These are phyloP conservation scores for Zygoascus hellenicus DNA, from an alignment of 1,139 yeast genomes.

Conservation along the genomic window DNA sequence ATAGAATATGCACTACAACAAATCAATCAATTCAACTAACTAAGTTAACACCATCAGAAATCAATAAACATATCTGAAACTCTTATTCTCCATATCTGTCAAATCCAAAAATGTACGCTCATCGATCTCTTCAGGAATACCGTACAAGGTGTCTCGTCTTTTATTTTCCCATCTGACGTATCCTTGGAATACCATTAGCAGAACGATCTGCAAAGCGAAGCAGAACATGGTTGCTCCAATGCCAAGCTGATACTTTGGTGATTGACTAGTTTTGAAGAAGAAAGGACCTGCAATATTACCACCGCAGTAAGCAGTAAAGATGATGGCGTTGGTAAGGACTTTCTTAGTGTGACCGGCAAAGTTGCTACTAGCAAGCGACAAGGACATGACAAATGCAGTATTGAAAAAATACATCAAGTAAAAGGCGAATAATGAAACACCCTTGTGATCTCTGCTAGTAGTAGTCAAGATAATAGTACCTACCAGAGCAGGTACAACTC, in stretches of 20 bases:
- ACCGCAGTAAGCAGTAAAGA: conserved; percentile 49
- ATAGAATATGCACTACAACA: too few relatives aligned
- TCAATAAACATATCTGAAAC: conserved; percentile 28
- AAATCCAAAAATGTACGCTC: conserved; percentile 45
- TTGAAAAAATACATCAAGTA: conserved; percentile 40
- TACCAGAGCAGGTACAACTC: conserved; percentile 39
- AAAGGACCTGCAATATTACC: conserved; percentile 69
- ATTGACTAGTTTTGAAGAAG: conserved; percentile 44
- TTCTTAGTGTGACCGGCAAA: conserved; percentile 36
- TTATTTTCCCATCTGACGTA: too few relatives aligned
- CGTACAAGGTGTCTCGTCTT: too few relatives aligned
- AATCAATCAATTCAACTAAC: too few relatives aligned
- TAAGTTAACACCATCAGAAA: too few relatives aligned
- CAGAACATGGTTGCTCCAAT: conserved; percentile 1
- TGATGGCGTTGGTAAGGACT: conserved; percentile 37
- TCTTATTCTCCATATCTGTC: conserved; percentile 61
- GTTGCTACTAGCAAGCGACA: conserved; percentile 41
- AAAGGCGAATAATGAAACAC: conserved; percentile 37
- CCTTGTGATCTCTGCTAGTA: conserved; percentile 31
- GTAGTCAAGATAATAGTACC: conserved; percentile 44
- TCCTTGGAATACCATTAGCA: background rate
- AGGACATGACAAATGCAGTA: conserved; percentile 41
- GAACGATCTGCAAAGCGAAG: background rate
- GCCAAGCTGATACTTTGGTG: conserved; percentile 47
- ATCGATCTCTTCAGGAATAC: too few relatives aligned